Evolutionary conservation across 345 rosid species (phyloP).

Genomic region (Salix purpurea): DNA sequence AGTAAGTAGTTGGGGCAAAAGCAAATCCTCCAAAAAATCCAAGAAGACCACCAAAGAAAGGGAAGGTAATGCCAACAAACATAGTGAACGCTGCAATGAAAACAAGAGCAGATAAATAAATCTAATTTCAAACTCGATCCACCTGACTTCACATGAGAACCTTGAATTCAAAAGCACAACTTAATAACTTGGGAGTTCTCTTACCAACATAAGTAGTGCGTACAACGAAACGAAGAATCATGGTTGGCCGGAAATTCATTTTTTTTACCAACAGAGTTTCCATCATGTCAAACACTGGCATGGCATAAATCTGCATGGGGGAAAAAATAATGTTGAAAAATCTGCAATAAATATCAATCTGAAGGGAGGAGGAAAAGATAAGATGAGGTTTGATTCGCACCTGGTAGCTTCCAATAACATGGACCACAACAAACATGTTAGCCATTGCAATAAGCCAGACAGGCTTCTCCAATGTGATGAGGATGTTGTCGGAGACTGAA

Average conservation of each 20-base stretch:
- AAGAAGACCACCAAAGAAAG: slow-evolving; percentile 28
- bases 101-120: not conserved
- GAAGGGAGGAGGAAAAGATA: not conserved
- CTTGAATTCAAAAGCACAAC: not conserved
- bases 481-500: slow-evolving; percentile 26
- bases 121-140: not conserved
- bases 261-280: slow-evolving; percentile 25
- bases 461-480: slow-evolving; percentile 25
- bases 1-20: slow-evolving; percentile 32
- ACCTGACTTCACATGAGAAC: not conserved
- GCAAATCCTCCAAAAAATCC: slow-evolving; percentile 34
- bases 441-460: slow-evolving; percentile 30
- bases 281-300: slow-evolving; percentile 34
- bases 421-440: slow-evolving; percentile 30
- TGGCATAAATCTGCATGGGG: slow-evolving; percentile 22
- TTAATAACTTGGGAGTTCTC: not conserved
- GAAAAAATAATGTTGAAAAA: not conserved
- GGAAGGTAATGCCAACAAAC: slow-evolving; percentile 28
- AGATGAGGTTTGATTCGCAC: not conserved
- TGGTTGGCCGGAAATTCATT: slow-evolving; percentile 18
- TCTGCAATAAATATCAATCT: not conserved
- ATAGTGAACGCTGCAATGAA: slow-evolving; percentile 21
- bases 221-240: slow-evolving; percentile 15
- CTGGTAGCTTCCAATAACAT: slow-evolving; percentile 36
- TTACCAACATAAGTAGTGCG: slow-evolving; percentile 27